Evolutionary conservation across 2,329 filamentous ascomycete species (phyloP), one percentile per base, ranked within the genome.

Genomic region (Pseudocercospora fijiensis): DNA sequence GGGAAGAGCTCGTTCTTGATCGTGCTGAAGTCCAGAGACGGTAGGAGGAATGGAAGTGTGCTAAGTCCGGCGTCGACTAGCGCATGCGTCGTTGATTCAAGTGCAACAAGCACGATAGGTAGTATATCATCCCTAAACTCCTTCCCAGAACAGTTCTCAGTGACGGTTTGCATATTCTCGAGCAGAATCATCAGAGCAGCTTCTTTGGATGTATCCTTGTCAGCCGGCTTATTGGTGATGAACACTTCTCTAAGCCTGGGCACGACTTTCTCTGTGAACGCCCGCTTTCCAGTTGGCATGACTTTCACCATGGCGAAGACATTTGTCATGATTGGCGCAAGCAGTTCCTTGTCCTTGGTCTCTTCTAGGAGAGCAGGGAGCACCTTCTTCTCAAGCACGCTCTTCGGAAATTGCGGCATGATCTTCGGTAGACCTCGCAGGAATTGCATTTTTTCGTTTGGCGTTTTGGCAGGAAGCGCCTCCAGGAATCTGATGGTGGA

Each of bases 1-100:
- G 95, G 95, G 76, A 99, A 99, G 0, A 99, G 84, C 67, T 98
- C 94, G 71, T 96, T 95, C 78, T 98, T 99, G 72, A 97, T 93
- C 0, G 94, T 98, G 69, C 90, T 96, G 70, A 97, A 98, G 77
- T 99, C 95, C 7, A 99, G 86, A 2, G 95, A 87, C 0, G 92
- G 91, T 4, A 98, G 80, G n/a, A 97, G 86, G 0, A 86, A 83
- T 1, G 92, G 89, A 4, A 99, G 79, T 27, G 89, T 90, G 57
- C 89, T 86, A 13, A 99, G 82, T 2, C 92, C 89, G 3, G 90
- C 90, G 77, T 98, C 95, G 0, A 97, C 90, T 16, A 99, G 83
- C 1, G 90, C 89, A 70, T 96, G 95, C 0, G 93, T 97, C 0
- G 91, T 85, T 9, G 92, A 96, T 71, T 96, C 92, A 60, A 99